phyloP scores from a whole-genome alignment of 2,329 filamentous ascomycete species.

The Hypoxylon sp. region DNA sequence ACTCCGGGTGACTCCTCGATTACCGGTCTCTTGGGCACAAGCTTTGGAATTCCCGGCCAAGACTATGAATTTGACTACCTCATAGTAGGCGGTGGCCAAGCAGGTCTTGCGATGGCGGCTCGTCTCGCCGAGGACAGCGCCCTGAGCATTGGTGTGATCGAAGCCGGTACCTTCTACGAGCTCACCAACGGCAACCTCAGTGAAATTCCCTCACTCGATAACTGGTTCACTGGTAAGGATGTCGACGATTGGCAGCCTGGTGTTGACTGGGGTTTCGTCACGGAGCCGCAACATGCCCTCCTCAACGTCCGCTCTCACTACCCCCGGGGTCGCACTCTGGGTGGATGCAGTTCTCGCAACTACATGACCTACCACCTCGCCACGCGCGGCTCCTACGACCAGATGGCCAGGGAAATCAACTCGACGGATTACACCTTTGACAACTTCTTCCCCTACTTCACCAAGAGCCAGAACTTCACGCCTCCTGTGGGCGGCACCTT shows the following conservation, averaged over 20 bases:
- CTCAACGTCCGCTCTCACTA: constrained; percentile 45
- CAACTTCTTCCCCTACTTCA: constrained; percentile 48
- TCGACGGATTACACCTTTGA: constrained; percentile 49
- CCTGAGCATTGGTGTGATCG: constrained; percentile 56
- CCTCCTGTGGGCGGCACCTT: constrained; percentile 41
- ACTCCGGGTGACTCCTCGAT: constrained; percentile 12
- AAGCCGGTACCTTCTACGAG: constrained; percentile 58
- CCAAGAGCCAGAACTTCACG: constrained; percentile 49
- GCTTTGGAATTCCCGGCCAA: constrained; percentile 28
- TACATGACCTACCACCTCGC: constrained; percentile 54
- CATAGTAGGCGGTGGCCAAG: constrained; percentile 59
- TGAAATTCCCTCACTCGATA: constrained; percentile 17
- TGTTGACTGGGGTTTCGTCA: constrained; percentile 50
- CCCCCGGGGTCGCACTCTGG: constrained; percentile 52
- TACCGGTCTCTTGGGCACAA: constrained; percentile 12
- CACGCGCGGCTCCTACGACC: constrained; percentile 47
- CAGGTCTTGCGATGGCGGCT: constrained; percentile 56
- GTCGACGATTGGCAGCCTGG: constrained; percentile 29
- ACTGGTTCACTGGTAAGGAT: constrained; percentile 24
- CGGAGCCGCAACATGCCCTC: constrained; percentile 41
- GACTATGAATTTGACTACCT: constrained; percentile 42
- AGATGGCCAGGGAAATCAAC: constrained; percentile 48
- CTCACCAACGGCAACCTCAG: constrained; percentile 48
- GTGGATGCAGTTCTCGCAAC: constrained; percentile 52
- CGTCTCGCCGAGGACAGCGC: constrained; percentile 51